Conservation (phyloP, 257 asterid species). For the Forsythia viridissima region DNA sequence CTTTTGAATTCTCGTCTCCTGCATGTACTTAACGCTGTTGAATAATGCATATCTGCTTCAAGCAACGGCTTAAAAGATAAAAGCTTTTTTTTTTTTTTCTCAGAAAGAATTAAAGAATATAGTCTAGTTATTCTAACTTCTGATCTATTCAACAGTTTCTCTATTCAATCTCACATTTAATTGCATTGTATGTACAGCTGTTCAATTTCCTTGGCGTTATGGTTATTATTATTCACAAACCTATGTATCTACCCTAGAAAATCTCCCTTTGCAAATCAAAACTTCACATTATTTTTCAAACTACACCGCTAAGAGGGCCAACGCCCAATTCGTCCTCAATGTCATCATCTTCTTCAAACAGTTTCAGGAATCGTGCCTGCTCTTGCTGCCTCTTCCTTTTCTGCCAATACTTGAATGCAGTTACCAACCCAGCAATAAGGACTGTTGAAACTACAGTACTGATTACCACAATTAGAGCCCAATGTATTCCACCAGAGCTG, state of each 20-base stretch:
- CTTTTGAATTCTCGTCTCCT: not conserved
- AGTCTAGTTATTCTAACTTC: not conserved
- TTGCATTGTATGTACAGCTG: conserved; percentile 17
- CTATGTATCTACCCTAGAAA: conserved; percentile 14
- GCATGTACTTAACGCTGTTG: not conserved
- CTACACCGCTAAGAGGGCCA: conserved; percentile 50
- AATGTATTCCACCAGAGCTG: conserved; percentile 33
- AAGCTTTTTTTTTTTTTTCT: not conserved
- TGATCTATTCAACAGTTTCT: not conserved
- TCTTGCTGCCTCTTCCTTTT: conserved; percentile 67
- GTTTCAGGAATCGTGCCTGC: conserved; percentile 72
- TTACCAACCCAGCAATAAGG: conserved; percentile 41
- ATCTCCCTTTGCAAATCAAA: conserved; percentile 5
- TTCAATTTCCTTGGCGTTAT: conserved; percentile 14
- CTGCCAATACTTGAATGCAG: conserved; percentile 59
- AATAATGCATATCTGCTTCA: not conserved
- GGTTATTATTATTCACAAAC: conserved; percentile 19
- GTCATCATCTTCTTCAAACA: conserved; percentile 66
- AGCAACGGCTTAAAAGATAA: not conserved
- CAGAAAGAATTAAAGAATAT: not conserved
- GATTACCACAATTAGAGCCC: conserved; percentile 46
- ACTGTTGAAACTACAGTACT: conserved; percentile 27
- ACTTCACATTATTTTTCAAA: conserved; percentile 23
- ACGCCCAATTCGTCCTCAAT: conserved; percentile 68
- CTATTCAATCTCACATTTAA: conserved; percentile 10